Base-by-base conservation (phyloP, 345 rosid genomes). In the Isatis tinctoria region DNA sequence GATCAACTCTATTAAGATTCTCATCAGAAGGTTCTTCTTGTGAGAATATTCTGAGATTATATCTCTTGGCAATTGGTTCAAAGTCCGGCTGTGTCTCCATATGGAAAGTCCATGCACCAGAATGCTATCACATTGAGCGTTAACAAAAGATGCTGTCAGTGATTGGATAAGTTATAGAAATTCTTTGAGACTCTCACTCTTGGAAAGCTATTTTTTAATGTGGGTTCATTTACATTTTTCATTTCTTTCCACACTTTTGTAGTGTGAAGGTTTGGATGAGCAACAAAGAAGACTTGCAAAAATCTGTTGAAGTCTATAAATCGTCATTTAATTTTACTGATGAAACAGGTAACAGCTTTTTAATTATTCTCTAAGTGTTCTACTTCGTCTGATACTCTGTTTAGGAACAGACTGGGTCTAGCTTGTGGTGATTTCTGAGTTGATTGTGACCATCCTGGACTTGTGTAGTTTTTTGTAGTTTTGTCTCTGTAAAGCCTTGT, bases 211-310 rank as follows among this genome's bases (percentile, higher is more conserved):
- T 30, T 40, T 28, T 40, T 28, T 10, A 69, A 6, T 65, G 39
- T 45, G 26, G 22, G 45, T 65, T 47, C 67, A 53, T 69, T 56
- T 63, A 57, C 33, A 57, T 45, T 0, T 24, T 72, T 20, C 44
- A 39, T 58, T 57, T 54, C 20, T 58, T 76, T 75, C 44, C 41
- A 56, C 61, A 65, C 33, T 36, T 75, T 64, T 79, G 54, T 71
- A 94, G 97, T 80, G 96, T 91, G 64, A 91, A 69, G 83, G 84
- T 91, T 64, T 94, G 97, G 98, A 61, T 81, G 76, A 85, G 86
- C 73, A 66, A 79, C 70, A 51, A 69, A 67, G 77, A 83, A 61
- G 84, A 82, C 57, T 70, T 93, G 81, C 78, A 77, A 77, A 78
- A 85, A 48, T 59, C 90, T 67, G 48, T 78, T 20, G 91, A 82